Conservation (phyloP, 164 flowering plant species). For the Tinospora cordifolia region DNA sequence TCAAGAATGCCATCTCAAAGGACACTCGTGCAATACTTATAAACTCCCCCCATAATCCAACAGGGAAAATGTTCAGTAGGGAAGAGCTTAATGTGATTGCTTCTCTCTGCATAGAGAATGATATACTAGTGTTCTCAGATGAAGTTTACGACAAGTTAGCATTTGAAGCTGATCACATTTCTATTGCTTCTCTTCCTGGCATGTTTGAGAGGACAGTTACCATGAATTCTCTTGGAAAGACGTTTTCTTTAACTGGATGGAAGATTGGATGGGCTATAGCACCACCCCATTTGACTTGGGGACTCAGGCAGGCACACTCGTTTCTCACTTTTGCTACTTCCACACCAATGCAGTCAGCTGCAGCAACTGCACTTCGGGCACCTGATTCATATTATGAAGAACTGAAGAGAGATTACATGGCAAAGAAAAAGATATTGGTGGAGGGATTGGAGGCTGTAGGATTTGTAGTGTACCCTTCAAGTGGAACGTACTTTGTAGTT, state of each 20-base stretch:
- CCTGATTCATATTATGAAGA: slow-evolving; percentile 80
- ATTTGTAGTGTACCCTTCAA: slow-evolving; percentile 75
- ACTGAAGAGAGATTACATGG: slow-evolving; percentile 64
- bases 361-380: slow-evolving; percentile 64
- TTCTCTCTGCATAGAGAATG: slow-evolving; percentile 79
- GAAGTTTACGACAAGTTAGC: slow-evolving; percentile 94
- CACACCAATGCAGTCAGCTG: slow-evolving; percentile 87
- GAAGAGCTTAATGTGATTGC: slow-evolving; percentile 72
- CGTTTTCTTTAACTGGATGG: slow-evolving; percentile 96
- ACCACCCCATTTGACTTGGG: slow-evolving; percentile 90
- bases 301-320: slow-evolving; percentile 86
- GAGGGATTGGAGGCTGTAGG: slow-evolving; percentile 80
- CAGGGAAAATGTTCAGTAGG: slow-evolving; percentile 83
- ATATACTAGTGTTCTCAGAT: slow-evolving; percentile 74
- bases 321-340: slow-evolving; percentile 86
- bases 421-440: slow-evolving; percentile 74
- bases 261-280: slow-evolving; percentile 99
- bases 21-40: slow-evolving; percentile 79
- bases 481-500: slow-evolving; percentile 90
- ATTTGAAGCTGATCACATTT: slow-evolving; percentile 91
- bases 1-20: slow-evolving; percentile 53
- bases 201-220: slow-evolving; percentile 97
- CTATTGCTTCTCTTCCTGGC: slow-evolving; percentile 92
- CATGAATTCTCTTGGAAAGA: slow-evolving; percentile 88
- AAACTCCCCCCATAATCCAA: slow-evolving; percentile 95